Evolutionary conservation across 495 filamentous ascomycete species (phyloP), one percentile per base, ranked within the genome.

Genomic region (Letharia columbiana): DNA sequence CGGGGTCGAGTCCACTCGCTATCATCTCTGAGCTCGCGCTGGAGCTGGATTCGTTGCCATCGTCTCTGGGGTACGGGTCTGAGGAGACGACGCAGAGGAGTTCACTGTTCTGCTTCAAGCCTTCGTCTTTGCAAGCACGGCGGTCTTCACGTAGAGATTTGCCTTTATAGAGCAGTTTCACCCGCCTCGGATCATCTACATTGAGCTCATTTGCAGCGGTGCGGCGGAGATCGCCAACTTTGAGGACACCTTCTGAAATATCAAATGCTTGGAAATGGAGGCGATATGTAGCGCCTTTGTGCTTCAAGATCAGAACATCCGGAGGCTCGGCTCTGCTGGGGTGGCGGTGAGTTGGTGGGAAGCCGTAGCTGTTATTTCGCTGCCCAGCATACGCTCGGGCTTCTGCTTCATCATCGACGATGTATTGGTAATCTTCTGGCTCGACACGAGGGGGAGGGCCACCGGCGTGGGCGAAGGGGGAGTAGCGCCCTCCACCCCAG

Each of bases 161-260:
- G 13, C 92, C 92, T 74, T 92, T 93, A 80, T 93, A 95, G 59
- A 92, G 81, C 72, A 96, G 74, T 70, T 86, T 88, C 68, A 96
- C 75, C 11, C 82, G 75, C 54, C 83, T 78, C n/a, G 83, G 79
- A 65, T 87, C 81, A 10, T 79, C 76, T 18, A 89, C 77, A 37
- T 83, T 82, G 68, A 88, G 80, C 64, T 87, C 80, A 63, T 84
- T 76, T 31, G 85, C 87, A 13, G 87, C 89, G 9, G 83, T 82
- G 42, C 83, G 78, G 37, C 87, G 80, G 44, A 96, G 77, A 62
- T 88, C 85, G 59, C 83, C 77, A 47, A 95, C 85, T 23, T 79
- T 83, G 61, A 96, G 78, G 61, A 82, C 81, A 2, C 90, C 90
- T 70, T 92, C 89, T 62, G 85, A 85, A 74, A 96, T 96, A 42